These are phyloP conservation scores for Spirogloea muscicola DNA, from an alignment of 139 green algal species.

Conservation along the genomic window DNA sequence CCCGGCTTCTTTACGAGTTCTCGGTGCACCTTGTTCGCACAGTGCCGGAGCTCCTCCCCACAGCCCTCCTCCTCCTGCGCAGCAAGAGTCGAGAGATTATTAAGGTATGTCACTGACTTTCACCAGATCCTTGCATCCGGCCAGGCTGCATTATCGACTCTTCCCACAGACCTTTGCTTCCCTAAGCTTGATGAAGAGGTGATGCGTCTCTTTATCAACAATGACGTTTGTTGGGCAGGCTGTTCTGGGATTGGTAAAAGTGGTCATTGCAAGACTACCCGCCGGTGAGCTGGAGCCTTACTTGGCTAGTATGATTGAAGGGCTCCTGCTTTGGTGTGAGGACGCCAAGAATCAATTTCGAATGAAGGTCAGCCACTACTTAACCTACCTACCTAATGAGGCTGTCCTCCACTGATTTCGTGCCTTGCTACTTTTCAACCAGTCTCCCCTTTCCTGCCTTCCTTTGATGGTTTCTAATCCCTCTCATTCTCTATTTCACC, in stretches of 20 bases:
- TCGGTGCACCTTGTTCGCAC: slow-evolving; percentile 24
- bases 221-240: slow-evolving; percentile 26
- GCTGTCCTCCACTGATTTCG: too few relatives aligned
- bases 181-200: too few relatives aligned
- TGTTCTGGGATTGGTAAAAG: slow-evolving; percentile 91
- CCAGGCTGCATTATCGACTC: too few relatives aligned
- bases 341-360: slow-evolving; percentile 97
- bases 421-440: too few relatives aligned
- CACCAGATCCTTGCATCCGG: background rate
- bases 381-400: too few relatives aligned
- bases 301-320: slow-evolving; percentile 76
- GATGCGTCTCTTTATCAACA: background rate
- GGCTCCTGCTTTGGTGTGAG: slow-evolving; percentile 72
- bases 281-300: slow-evolving; percentile 63
- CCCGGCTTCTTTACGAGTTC: slow-evolving; percentile 92
- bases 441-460: slow-evolving; percentile 5
- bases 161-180: too few relatives aligned
- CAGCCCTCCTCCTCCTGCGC: slow-evolving; percentile 80
- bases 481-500: too few relatives aligned
- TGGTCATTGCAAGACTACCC: slow-evolving; percentile 71
- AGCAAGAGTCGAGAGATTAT: slow-evolving; percentile 80
- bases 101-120: slow-evolving; percentile 55
- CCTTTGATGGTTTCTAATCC: too few relatives aligned
- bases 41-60: slow-evolving; percentile 61
- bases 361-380: too few relatives aligned